phyloP scores from a whole-genome alignment of 768 basidiomycete genomes.

The Exsudoporus frostii region DNA sequence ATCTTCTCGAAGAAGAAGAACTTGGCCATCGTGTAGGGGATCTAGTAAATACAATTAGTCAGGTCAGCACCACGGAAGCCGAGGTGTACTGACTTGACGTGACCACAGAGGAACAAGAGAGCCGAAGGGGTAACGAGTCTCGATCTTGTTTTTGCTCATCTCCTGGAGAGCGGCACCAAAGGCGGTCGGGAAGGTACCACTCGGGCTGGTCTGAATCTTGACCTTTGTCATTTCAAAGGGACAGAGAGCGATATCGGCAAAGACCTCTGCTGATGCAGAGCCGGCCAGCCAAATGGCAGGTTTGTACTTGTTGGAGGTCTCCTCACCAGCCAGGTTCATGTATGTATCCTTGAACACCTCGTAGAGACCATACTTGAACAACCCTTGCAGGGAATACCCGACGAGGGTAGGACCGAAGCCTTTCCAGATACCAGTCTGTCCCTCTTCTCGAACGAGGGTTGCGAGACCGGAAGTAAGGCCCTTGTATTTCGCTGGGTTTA shows the following conservation, averaged over 20 bases:
- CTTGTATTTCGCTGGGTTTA: conserved; percentile 71
- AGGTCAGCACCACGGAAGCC: neutral
- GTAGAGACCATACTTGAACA: conserved; percentile 98
- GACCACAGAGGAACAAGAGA: conserved; percentile 85
- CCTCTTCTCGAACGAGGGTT: conserved; percentile 73
- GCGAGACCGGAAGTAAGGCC: conserved; percentile 60
- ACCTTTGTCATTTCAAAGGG: conserved; percentile 92
- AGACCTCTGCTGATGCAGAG: conserved; percentile 91
- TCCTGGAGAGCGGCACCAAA: conserved; percentile 68
- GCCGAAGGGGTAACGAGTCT: conserved; percentile 82
- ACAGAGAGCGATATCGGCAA: conserved; percentile 94
- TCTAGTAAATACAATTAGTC: conserved; percentile 41
- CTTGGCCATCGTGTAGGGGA: conserved; percentile 98
- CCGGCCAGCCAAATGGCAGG: conserved; percentile 89
- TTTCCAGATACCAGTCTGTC: conserved; percentile 85
- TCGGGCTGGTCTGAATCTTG: conserved; percentile 78
- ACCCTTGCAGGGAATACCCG: conserved; percentile 92
- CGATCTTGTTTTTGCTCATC: conserved; percentile 63
- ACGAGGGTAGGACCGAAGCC: conserved; percentile 90
- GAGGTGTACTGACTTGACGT: conserved; percentile 56
- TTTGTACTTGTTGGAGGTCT: conserved; percentile 74
- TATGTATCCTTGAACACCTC: conserved; percentile 94
- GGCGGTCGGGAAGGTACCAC: conserved; percentile 71
- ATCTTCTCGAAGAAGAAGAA: conserved; percentile 96
- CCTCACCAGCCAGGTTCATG: conserved; percentile 87